Evolutionary conservation across 2,329 filamentous ascomycete species (phyloP), one percentile per base, ranked within the genome.

Genomic region (Metarhizium rileyi): DNA sequence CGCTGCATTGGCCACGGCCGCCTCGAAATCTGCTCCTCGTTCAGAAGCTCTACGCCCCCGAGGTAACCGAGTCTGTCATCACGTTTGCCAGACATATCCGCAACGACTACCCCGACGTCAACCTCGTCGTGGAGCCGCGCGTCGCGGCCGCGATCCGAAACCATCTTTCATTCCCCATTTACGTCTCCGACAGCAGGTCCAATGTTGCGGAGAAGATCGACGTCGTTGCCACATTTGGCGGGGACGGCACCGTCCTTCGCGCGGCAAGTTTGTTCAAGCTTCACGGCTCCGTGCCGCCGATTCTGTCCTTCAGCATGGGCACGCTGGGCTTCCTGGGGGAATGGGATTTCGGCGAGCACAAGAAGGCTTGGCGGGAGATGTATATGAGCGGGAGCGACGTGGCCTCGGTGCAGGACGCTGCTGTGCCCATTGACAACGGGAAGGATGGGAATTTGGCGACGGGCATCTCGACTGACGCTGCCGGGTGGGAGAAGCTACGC

Each of bases 271-370:
- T 96, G 5, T 97, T 66, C 69, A 89, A 89, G 52, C 84, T 87
- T 35, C 83, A 87, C 42, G 75, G 78, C 2, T 81, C 82, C 41
- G 91, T 98, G 0, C 93, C 93, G 0, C 93, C 93, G 0, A 86
- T 98, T 30, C 73, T 98, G 7, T 90, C 88, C 1, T 98, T 98
- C 63, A 95, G 90, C 63, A 96, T 98, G 88, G 93, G 93, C 5
- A 94, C 91, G 0, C 72, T 98, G 1, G 93, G 93, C 0, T 98
- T 98, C 57, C 71, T 98, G 7, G 90, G 91, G 16, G 91, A 97
- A 67, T 98, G 91, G 90, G 94, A 93, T 60, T 97, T 97, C 63
- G 75, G 76, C 6, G 90, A 97, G 60, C 88, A 94, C 70, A 95
- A 95, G 68, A 79, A 87, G 45, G 93, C 93, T 0, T 95, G 94